phyloP scores from a whole-genome alignment of 2,329 filamentous ascomycete genomes.

The Gremmenia infestans region DNA sequence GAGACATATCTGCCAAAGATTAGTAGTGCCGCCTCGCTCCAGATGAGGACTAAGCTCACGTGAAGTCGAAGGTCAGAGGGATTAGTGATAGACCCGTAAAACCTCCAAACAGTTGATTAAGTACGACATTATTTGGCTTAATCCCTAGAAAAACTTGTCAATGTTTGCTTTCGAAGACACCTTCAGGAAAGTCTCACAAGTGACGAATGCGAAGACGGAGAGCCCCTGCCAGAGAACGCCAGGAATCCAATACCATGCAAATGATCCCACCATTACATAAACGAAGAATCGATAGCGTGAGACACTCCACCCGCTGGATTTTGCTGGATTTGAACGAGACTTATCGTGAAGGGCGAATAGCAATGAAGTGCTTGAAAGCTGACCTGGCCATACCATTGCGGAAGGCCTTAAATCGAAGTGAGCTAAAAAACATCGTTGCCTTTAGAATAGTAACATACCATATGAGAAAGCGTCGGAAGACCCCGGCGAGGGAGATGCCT shows the following conservation, averaged over 20 bases:
- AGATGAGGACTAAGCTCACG: constrained; percentile 37
- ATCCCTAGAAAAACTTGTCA: constrained; percentile 61
- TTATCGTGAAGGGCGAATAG: constrained; percentile 54
- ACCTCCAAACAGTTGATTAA: constrained; percentile 71
- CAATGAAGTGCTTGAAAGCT: constrained; percentile 17
- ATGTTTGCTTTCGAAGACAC: constrained; percentile 48
- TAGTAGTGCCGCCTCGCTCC: constrained; percentile 27
- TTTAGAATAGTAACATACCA: constrained; percentile 32
- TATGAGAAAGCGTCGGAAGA: constrained; percentile 55
- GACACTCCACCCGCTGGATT: constrained; percentile 51
- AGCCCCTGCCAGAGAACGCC: constrained; percentile 63
- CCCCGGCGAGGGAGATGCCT: constrained; percentile 57
- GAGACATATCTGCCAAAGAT: constrained; percentile 13
- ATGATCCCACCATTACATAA: constrained; percentile 38
- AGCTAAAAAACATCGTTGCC: constrained; percentile 29
- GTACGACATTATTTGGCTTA: constrained; percentile 58
- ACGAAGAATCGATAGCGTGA: constrained; percentile 35
- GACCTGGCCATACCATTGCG: constrained; percentile 22
- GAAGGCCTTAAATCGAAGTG: constrained; percentile 10
- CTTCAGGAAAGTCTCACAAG: constrained; percentile 58
- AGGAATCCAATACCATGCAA: constrained; percentile 50
- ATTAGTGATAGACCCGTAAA: constrained; percentile 60
- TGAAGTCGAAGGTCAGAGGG: constrained; percentile 74
- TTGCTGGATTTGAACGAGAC: constrained; percentile 44
- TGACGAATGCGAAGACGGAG: constrained; percentile 66